phyloP scores from a whole-genome alignment of 164 flowering plant genomes.

The Umbilicus rupestris region DNA sequence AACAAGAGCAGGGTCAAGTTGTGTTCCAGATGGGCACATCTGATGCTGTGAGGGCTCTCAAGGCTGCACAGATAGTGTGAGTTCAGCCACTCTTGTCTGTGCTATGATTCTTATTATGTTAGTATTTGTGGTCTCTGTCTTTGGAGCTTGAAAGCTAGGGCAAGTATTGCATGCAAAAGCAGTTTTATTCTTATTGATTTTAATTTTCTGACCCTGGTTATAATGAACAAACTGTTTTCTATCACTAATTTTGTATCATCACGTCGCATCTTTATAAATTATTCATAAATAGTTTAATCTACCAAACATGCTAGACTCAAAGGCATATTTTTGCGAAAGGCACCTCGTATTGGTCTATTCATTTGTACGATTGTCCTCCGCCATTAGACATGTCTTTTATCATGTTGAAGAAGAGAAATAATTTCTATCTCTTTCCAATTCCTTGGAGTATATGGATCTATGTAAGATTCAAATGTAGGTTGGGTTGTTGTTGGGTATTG shows the following conservation, averaged over 20 bases:
- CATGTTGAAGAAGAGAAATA: neutral
- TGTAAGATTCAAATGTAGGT: neutral
- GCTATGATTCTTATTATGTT: neutral
- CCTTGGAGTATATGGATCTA: neutral
- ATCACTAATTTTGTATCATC: neutral
- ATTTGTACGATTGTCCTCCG: neutral
- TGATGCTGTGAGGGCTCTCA: constrained; percentile 82
- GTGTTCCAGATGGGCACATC: constrained; percentile 95
- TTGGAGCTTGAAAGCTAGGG: neutral
- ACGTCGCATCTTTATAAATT: neutral
- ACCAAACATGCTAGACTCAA: neutral
- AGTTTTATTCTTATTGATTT: neutral
- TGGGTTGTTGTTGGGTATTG: neutral
- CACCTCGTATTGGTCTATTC: neutral
- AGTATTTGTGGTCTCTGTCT: neutral
- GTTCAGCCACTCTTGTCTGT: constrained; percentile 18
- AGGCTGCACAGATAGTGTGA: constrained; percentile 77
- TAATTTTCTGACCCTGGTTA: neutral
- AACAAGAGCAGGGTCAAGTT: constrained; percentile 51
- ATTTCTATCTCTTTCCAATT: neutral
- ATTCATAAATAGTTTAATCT: neutral
- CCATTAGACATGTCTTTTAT: neutral
- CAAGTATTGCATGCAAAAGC: too few relatives aligned
- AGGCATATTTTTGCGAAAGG: neutral
- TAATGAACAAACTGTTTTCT: neutral